Base-by-base conservation (phyloP, 192 early-diverging fungal genomes). In the Cladochytrium replicatum region DNA sequence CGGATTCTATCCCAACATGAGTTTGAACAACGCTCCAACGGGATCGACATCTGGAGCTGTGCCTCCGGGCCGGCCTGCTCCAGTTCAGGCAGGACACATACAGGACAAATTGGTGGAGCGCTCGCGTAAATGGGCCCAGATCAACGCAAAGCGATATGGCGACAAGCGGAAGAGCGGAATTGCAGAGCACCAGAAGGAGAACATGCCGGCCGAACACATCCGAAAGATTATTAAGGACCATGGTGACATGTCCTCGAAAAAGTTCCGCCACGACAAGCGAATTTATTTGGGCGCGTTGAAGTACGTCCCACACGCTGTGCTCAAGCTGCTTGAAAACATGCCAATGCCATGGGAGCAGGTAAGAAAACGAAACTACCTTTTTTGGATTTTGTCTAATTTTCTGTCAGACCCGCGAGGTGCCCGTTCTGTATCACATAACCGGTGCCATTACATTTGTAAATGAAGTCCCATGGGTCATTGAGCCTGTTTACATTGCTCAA, bases 341-440 rank as follows among this genome's bases (percentile, higher is more conserved):
- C 96, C 91, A n/a, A 96, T 97, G 96, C 95, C 95, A 1, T 98
- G 95, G 95, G 95, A 98, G 70, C 93, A 96, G 54, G 86, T 81
- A 8, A 0, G 54, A n/a, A n/a, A n/a, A n/a, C 29, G 31, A 8
- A 3, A 24, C 4, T 4, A 15, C 21, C n/a, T 50, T 1, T 23
- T 9, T 21, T 28, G 0, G 11, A 8, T 23, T 9, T 5, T 30
- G 32, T 3, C 5, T 2, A 40, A 2, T 1, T 39, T 15, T 37
- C 28, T 21, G 3, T 2, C 15, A 61, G 62, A 80, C 88, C 53
- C 83, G 93, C 58, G 93, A 99, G 57, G 93, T 99, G 8, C 80
- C 86, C 4, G 90, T 93, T 17, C 72, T 97, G 23, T 99, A 99
- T 67, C 96, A 99, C 62, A 87, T 97, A 31, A 95, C 93, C 6